Evolutionary conservation across 148 eudicot genomes (phyloP), one percentile per base, ranked within the genome.

Genomic region (Chenopodium berlandieri): DNA sequence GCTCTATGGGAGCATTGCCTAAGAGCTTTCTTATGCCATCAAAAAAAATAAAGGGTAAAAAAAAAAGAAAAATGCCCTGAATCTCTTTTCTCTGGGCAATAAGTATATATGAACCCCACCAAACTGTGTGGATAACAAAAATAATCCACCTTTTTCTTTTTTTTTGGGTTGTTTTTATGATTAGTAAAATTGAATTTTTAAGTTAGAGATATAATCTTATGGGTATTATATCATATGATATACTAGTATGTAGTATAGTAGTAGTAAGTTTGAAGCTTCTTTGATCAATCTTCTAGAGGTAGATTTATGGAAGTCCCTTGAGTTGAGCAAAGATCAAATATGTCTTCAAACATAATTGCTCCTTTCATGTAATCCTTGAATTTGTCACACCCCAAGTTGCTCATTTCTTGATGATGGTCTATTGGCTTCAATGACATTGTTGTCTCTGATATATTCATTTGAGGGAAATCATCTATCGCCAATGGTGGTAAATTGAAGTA

Each of bases 311-410:
- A 81, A 56, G 70, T 77, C 7, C 80, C 86, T 76, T 80, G 86
- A 0, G 86, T 77, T 19, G 86, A 84, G 71, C 86, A 84, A 71
- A 84, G 84, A 77, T 84, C 84, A 78, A 77, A 84, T 32, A 84
- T 84, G 72, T 84, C 86, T 81, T 84, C 86, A 78, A 84, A 84
- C 84, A 84, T 84, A 13, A 84, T 34, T 13, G 81, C 72, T 19
- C 86, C 86, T 73, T 84, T 84, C 86, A 84, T 81, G 31, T 84
- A 84, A 10, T 84, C 86, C 81, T 81, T 84, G 82, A 84, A 84
- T 74, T 84, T 84, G 78, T 84, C 84, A 73, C 86, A 81, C 27
- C 83, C 82, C 80, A 78, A 73, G 16, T 17, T 56, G 22, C 20
- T 56, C 62, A 16, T 44, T 0, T 77, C 75, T 54, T 84, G 81